These are phyloP conservation scores for Skeletonema menzelii DNA, from an alignment of 108 stramenopile species.

Conservation along the genomic window DNA sequence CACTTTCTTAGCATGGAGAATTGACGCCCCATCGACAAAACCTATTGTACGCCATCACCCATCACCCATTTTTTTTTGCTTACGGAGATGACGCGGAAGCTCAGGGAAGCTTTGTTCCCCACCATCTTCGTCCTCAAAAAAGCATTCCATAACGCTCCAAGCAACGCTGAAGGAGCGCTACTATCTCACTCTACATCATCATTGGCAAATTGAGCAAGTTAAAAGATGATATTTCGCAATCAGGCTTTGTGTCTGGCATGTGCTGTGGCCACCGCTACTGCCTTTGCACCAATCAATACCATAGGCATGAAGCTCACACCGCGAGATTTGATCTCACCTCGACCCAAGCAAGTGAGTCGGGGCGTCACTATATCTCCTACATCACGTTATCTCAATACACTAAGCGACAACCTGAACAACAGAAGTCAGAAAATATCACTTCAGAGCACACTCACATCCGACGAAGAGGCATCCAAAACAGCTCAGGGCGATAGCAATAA, in stretches of 20 bases:
- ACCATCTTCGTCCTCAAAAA: too few species aligned
- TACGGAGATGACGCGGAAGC: too few species aligned
- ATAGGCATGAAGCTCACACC: not conserved
- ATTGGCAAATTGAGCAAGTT: not conserved
- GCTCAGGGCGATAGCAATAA: not conserved
- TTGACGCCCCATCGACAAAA: too few species aligned
- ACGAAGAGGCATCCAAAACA: constrained; percentile 18
- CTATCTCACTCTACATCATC: not conserved
- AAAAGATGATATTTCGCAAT: constrained; percentile 17
- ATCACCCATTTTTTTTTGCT: too few species aligned
- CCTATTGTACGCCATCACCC: too few species aligned
- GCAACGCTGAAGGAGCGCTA: too few species aligned
- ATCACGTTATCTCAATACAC: not conserved
- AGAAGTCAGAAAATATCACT: not conserved
- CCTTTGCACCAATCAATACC: constrained; percentile 4
- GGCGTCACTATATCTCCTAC: not conserved
- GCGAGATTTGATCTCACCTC: not conserved
- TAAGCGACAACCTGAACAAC: not conserved
- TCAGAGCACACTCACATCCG: constrained; percentile 28
- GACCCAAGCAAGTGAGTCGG: not conserved
- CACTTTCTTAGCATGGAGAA: too few species aligned
- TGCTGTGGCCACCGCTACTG: constrained; percentile 2
- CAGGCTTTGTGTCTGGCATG: constrained; percentile 16
- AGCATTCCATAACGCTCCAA: too few species aligned
- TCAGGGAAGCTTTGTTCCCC: too few species aligned